Conservation (phyloP, 495 filamentous ascomycete species). For the Xylaria castorea region DNA sequence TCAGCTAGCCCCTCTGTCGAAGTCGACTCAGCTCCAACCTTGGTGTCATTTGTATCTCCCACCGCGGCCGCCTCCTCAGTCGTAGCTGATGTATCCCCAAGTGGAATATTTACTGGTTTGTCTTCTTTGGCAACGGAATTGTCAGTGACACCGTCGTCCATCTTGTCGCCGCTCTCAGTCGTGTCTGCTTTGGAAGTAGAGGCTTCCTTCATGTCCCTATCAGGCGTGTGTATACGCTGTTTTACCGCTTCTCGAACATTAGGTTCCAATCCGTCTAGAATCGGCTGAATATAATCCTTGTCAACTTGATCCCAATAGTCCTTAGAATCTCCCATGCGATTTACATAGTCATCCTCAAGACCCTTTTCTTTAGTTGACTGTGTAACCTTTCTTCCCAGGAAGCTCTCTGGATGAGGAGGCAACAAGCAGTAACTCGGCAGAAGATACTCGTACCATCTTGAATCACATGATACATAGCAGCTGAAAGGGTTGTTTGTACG, state of each 20-base stretch:
- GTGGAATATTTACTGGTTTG: conserved; percentile 15
- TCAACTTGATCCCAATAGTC: conserved; percentile 83
- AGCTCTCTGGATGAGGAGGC: conserved; percentile 88
- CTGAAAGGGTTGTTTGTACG: conserved; percentile 85
- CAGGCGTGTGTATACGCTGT: conserved; percentile 46
- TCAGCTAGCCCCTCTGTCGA: conserved; percentile 15
- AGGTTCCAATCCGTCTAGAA: conserved; percentile 62
- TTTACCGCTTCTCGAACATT: conserved; percentile 51
- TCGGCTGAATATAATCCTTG: conserved; percentile 74
- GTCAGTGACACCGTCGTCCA: conserved; percentile 19
- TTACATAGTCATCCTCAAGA: conserved; percentile 68
- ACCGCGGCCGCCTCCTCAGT: conserved; percentile 16
- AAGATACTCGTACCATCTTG: conserved; percentile 93
- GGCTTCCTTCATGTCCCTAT: conserved; percentile 31
- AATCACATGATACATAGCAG: conserved; percentile 91
- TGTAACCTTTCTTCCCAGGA: conserved; percentile 77
- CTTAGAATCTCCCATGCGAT: conserved; percentile 76
- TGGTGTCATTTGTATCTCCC: conserved; percentile 16
- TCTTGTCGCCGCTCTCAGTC: conserved; percentile 17
- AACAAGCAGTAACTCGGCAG: conserved; percentile 90
- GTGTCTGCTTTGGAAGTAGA: conserved; percentile 26
- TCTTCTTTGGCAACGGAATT: conserved; percentile 18
- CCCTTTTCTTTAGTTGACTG: conserved; percentile 74
- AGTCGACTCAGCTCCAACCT: conserved; percentile 27
- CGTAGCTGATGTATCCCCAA: conserved; percentile 19